phyloP scores from a whole-genome alignment of 164 flowering plant genomes.

The Santalum album region DNA sequence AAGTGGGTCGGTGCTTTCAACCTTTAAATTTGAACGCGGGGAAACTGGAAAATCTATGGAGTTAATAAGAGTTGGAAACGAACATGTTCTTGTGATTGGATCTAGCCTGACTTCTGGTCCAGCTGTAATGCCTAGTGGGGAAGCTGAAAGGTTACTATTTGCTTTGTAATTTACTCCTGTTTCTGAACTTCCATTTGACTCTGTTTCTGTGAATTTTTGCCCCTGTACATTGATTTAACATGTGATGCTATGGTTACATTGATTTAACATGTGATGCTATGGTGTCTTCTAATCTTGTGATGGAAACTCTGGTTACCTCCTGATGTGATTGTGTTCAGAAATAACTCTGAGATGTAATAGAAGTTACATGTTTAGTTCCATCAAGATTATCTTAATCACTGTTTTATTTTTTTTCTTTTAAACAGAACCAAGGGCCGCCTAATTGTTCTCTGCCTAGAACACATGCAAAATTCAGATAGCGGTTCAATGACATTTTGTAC shows the following conservation, averaged over 20 bases:
- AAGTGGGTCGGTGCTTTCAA: slow-evolving; percentile 63
- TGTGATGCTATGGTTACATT: too few species aligned
- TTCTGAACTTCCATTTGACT: background rate
- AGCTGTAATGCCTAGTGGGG: slow-evolving; percentile 96
- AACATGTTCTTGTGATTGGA: slow-evolving; percentile 78
- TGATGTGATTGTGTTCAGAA: background rate
- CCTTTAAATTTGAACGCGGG: slow-evolving; percentile 60
- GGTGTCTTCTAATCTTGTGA: too few species aligned
- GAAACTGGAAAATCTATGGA: slow-evolving; percentile 94
- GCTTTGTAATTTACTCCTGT: background rate
- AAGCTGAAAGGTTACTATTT: slow-evolving; percentile 80
- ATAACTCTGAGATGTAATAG: background rate
- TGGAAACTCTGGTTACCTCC: too few species aligned
- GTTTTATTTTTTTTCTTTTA: slow-evolving; percentile 3
- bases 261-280: too few species aligned
- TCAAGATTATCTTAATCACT: slow-evolving; percentile 6
- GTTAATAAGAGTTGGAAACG: slow-evolving; percentile 63
- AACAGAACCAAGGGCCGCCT: slow-evolving; percentile 82
- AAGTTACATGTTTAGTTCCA: background rate
- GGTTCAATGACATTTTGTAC: slow-evolving; percentile 50
- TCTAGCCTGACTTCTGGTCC: slow-evolving; percentile 79
- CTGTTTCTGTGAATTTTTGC: too few species aligned
- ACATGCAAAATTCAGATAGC: slow-evolving; percentile 52
- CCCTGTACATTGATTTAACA: too few species aligned
- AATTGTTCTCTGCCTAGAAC: slow-evolving; percentile 68